These are phyloP conservation scores for Thalia dealbata DNA, from an alignment of 176 grass and related monocot genomes.

Conservation along the genomic window DNA sequence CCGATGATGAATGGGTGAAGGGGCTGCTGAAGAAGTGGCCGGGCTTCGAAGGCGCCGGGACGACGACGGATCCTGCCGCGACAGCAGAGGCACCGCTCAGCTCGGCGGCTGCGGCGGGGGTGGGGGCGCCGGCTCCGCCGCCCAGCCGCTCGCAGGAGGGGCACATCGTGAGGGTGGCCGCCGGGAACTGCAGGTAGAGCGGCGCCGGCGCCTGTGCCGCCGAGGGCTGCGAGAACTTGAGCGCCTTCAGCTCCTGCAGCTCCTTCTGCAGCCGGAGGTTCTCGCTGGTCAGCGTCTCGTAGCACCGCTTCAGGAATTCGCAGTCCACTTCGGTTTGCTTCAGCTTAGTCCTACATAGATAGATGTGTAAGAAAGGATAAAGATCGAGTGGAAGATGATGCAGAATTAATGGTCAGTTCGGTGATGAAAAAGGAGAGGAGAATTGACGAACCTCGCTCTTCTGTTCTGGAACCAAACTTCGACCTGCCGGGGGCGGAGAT, in stretches of 20 bases:
- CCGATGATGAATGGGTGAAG: conserved; percentile 57
- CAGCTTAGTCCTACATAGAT: conserved; percentile 96
- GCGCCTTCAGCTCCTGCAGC: conserved; percentile 60
- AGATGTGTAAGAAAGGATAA: no score
- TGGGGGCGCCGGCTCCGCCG: conserved; percentile 11
- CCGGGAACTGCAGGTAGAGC: conserved; percentile 75
- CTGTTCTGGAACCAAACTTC: conserved; percentile 99
- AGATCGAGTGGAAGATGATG: no score
- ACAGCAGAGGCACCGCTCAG: conserved; percentile 14
- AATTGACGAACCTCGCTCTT: conserved; percentile 55
- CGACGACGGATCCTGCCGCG: conserved; percentile 33
- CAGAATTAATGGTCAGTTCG: no score
- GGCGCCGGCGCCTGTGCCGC: conserved; percentile 5
- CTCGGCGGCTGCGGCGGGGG: not conserved
- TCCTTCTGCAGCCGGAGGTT: conserved; percentile 73
- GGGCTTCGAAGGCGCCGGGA: conserved; percentile 11
- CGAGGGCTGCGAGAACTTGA: conserved; percentile 37
- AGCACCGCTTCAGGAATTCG: conserved; percentile 85
- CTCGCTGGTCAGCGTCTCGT: conserved; percentile 78
- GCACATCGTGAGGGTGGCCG: conserved; percentile 67
- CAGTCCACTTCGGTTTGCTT: conserved; percentile 99
- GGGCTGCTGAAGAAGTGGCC: conserved; percentile 88
- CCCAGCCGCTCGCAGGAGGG: conserved; percentile 75
- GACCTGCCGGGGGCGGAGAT: conserved; percentile 81
- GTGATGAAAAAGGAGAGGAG: not conserved